Percentiles rank a stretch among this genome's conserved stretches.
Evolutionary conservation across 768 basidiomycete species (phyloP).

Genomic region (Panaeolus cyanescens): DNA sequence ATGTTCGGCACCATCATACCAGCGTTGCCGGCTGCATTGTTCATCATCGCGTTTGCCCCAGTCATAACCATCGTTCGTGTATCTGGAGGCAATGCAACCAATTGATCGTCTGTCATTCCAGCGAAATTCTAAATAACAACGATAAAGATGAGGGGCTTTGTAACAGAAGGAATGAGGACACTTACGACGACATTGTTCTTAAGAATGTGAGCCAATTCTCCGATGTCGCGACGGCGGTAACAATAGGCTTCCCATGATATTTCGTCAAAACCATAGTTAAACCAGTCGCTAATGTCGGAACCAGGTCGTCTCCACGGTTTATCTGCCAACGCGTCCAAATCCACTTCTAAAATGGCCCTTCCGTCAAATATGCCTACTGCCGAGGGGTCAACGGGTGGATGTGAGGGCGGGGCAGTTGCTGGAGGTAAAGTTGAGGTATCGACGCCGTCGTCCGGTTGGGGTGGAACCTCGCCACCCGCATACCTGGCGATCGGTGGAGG

Average conservation of each 20-base stretch:
- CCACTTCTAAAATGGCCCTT: slow-evolving; percentile 83
- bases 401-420: slow-evolving; percentile 73
- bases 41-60: slow-evolving; percentile 78
- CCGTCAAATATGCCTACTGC: slow-evolving; percentile 69
- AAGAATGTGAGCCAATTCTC: slow-evolving; percentile 76
- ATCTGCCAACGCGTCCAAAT: slow-evolving; percentile 70
- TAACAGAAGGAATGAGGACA: slow-evolving; percentile 12
- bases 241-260: slow-evolving; percentile 93
- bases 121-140: slow-evolving; percentile 63
- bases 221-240: slow-evolving; percentile 78
- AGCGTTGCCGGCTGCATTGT: slow-evolving; percentile 51
- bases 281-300: slow-evolving; percentile 95
- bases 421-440: slow-evolving; percentile 69
- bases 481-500: slow-evolving; percentile 7
- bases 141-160: slow-evolving; percentile 9
- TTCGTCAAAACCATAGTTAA: slow-evolving; percentile 99
- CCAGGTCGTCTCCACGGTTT: slow-evolving; percentile 94
- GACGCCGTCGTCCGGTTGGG: slow-evolving; percentile 47
- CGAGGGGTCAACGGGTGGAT: slow-evolving; percentile 75
- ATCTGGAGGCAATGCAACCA: slow-evolving; percentile 76
- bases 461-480: slow-evolving; percentile 12
- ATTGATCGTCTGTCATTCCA: slow-evolving; percentile 81
- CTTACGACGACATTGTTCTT: slow-evolving; percentile 83
- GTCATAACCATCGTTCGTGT: slow-evolving; percentile 88
- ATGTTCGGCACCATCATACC: slow-evolving; percentile 65